Percentiles rank a stretch among this genome's conserved stretches.
phyloP scores from a whole-genome alignment of 2,329 filamentous ascomycete species.

The Calonectria hongkongensis region DNA sequence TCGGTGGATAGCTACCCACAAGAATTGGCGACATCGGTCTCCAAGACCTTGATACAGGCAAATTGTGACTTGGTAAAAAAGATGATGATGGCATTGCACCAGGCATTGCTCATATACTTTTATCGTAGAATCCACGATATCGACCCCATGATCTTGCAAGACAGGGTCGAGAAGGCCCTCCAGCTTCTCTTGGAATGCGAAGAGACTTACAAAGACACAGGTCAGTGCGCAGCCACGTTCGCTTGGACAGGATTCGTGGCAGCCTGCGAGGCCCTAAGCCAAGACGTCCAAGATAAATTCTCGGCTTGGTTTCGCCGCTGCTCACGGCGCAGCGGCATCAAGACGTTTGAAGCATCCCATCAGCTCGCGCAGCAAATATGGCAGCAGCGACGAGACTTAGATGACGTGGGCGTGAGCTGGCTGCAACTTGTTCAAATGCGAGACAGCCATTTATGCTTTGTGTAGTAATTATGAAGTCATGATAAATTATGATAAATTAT shows the following conservation, averaged over 20 bases:
- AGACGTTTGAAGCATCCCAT: constrained; percentile 5
- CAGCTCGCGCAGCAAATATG: constrained; percentile 20
- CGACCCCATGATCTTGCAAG: constrained; percentile 19
- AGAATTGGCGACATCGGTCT: not conserved
- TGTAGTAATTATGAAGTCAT: not conserved
- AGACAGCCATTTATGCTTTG: constrained; percentile 14
- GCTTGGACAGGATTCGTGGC: constrained; percentile 22
- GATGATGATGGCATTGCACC: constrained; percentile 23
- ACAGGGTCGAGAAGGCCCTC: constrained; percentile 1
- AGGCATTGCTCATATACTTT: constrained; percentile 23
- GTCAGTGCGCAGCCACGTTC: constrained; percentile 18
- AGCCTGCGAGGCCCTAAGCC: constrained; percentile 3
- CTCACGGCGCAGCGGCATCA: constrained; percentile 4
- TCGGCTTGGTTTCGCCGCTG: constrained; percentile 12
- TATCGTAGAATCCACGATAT: constrained; percentile 30
- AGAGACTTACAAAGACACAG: not conserved
- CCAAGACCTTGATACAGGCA: not conserved
- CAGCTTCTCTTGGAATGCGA: constrained; percentile 6
- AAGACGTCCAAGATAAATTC: constrained; percentile 12
- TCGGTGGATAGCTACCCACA: constrained; percentile 15
- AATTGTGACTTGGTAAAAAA: constrained; percentile 20
- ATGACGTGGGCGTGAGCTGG: constrained; percentile 18
- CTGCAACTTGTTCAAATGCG: constrained; percentile 1
- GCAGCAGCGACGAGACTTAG: constrained; percentile 16
- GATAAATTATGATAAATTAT: not conserved